Evolutionary conservation across 2,329 filamentous ascomycete species (phyloP).

Genomic region (Pestalotiopsis sp.): DNA sequence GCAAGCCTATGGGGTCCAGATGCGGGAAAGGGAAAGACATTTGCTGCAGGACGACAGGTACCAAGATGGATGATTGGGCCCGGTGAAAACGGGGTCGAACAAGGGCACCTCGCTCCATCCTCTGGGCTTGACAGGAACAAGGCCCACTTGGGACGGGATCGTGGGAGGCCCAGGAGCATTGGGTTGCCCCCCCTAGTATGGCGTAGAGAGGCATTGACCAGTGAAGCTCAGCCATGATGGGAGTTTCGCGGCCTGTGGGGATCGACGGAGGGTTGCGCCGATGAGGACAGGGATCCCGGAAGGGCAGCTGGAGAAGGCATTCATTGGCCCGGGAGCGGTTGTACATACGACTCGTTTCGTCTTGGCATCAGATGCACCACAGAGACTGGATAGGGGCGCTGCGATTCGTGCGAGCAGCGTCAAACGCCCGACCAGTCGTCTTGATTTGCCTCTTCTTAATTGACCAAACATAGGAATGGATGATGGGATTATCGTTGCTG

Average conservation of each 20-base stretch:
- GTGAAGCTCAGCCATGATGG: slow-evolving; percentile 37
- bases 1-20: slow-evolving; percentile 26
- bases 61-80: slow-evolving; percentile 37
- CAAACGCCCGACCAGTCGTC: background rate
- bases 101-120: slow-evolving; percentile 22
- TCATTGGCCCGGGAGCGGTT: slow-evolving; percentile 8
- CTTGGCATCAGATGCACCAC: slow-evolving; percentile 27
- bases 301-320: slow-evolving; percentile 4
- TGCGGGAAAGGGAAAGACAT: slow-evolving; percentile 21
- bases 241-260: slow-evolving; percentile 42
- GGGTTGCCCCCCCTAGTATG: slow-evolving; percentile 15
- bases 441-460: background rate
- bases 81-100: slow-evolving; percentile 34
- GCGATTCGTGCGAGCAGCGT: slow-evolving; percentile 12
- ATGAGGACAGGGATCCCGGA: slow-evolving; percentile 17
- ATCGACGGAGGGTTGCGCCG: slow-evolving; percentile 31
- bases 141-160: slow-evolving; percentile 19
- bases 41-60: slow-evolving; percentile 37
- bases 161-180: slow-evolving; percentile 18
- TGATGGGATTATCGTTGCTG: too few relatives aligned
- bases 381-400: slow-evolving; percentile 21
- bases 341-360: slow-evolving; percentile 35
- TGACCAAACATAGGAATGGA: too few relatives aligned
- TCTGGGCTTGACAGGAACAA: background rate
- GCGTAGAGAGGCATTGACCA: slow-evolving; percentile 26